Evolutionary conservation across 306 rosid species (phyloP), one percentile per base, ranked within the genome.

Genomic region (Abrus precatorius): DNA sequence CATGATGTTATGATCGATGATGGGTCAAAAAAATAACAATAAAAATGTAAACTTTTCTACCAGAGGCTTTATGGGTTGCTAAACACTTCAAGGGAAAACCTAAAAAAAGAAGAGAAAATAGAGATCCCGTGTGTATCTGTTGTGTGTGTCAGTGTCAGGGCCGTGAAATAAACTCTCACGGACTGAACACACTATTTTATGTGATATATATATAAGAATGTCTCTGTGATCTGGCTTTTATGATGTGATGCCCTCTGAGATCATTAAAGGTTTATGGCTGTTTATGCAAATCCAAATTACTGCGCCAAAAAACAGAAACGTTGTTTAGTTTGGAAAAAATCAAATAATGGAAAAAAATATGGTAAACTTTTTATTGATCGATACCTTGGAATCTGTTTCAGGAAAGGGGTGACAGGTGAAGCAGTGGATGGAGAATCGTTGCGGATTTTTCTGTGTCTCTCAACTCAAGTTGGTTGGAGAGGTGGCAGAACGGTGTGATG

Each of bases 111-210:
- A 28, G 1, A 43, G 8, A 59, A 14, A 33, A 28, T 2, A 69
- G 71, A 40, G 82, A 69, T 62, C 80, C 13, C 44, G 77, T 36
- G 33, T 7, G 4, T 14, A 62, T 20, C 20, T 3, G 56, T 9
- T 59, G 20, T 12, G 32, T 43, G 48, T 74, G 75, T 64, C 75
- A 28, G 78, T 65, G 81, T 79, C 84, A 61, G 82, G 80, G 20
- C 69, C 80, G 72, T 65, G 82, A 80, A 63, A 7, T 5, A 34
- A 43, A 65, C 50, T 84, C 75, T 75, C 79, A 53, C 78, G 80
- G 69, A 77, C 48, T 44, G 76, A 63, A 40, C 75, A 69, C 80
- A 32, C 14, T 1, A 5, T 60, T 11, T 10, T 10, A 11, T 11
- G 29, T 7, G 79, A 67, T 57, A 4, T 27, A 41, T 34, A 67